Evolutionary conservation across 2,329 filamentous ascomycete genomes (phyloP).

Genomic region (Camillea tinctor): DNA sequence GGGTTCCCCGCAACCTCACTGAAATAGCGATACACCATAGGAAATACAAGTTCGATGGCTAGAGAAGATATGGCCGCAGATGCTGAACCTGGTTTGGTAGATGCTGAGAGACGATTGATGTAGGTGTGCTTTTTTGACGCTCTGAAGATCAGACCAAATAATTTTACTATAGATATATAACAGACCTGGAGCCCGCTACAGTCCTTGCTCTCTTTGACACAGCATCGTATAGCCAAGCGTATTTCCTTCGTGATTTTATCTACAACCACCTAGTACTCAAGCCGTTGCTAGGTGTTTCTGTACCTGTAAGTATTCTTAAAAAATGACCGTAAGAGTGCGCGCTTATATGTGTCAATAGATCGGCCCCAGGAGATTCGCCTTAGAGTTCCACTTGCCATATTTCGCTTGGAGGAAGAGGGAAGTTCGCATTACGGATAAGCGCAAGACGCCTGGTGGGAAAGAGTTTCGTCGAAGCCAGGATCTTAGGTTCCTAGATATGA

Average conservation of each 20-base stretch:
- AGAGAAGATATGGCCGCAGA: neutral
- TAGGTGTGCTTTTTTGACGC: neutral
- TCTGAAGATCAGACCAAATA: neutral
- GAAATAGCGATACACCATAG: slow-evolving; percentile 3
- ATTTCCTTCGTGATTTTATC: slow-evolving; percentile 9
- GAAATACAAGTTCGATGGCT: neutral
- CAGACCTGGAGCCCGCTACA: slow-evolving; percentile 2
- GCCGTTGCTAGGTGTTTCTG: slow-evolving; percentile 2
- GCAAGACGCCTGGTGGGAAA: slow-evolving; percentile 1
- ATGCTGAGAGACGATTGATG: slow-evolving; percentile 11
- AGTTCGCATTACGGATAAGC: neutral
- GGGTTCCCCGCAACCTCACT: neutral
- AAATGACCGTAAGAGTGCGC: too few relatives aligned
- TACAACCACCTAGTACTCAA: slow-evolving; percentile 4
- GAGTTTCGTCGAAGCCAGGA: slow-evolving; percentile 2
- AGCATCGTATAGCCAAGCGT: slow-evolving; percentile 3
- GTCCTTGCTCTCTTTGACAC: slow-evolving; percentile 6
- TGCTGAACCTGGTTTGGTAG: neutral
- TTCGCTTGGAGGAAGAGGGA: slow-evolving; percentile 7
- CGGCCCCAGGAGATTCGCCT: slow-evolving; percentile 4
- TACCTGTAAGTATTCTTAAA: slow-evolving; percentile 1
- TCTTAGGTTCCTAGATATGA: slow-evolving; percentile 6
- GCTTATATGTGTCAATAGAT: neutral
- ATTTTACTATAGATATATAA: slow-evolving; percentile 4
- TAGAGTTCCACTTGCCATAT: slow-evolving; percentile 8